phyloP scores from a whole-genome alignment of 108 stramenopile species.

The Fragilaria crotonensis region DNA sequence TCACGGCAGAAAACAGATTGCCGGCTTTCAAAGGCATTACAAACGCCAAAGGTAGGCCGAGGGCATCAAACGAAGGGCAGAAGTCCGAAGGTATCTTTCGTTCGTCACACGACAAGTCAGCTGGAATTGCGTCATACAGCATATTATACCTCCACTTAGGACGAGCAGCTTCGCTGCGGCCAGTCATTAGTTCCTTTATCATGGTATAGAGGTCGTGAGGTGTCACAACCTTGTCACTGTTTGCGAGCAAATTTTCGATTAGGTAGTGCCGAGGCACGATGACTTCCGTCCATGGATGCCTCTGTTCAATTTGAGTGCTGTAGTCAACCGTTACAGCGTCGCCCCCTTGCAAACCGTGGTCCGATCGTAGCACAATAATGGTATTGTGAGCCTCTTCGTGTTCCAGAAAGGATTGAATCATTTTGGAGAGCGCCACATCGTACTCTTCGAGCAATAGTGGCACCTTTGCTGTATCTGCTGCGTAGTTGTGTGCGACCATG shows the following conservation, averaged over 20 bases:
- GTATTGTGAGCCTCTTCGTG: constrained; percentile 23
- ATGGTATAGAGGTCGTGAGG: neutral
- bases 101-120: neutral
- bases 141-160: neutral
- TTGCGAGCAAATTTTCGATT: neutral
- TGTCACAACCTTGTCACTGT: neutral
- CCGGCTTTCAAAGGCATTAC: neutral
- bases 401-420: constrained; percentile 24
- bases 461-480: constrained; percentile 19
- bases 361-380: constrained; percentile 34
- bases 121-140: neutral
- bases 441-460: constrained; percentile 30
- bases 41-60: neutral
- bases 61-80: neutral
- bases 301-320: constrained; percentile 39
- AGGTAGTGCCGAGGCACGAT: constrained; percentile 29
- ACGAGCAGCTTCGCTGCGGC: neutral
- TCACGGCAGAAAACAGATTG: neutral
- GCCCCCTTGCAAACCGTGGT: constrained; percentile 47
- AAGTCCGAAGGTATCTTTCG: neutral
- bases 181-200: neutral
- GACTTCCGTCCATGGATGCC: constrained; percentile 39
- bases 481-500: constrained; percentile 50
- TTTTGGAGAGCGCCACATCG: constrained; percentile 20
- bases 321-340: constrained; percentile 29